phyloP scores from a whole-genome alignment of 805 yeast species.

The Candida rishiriensis region DNA sequence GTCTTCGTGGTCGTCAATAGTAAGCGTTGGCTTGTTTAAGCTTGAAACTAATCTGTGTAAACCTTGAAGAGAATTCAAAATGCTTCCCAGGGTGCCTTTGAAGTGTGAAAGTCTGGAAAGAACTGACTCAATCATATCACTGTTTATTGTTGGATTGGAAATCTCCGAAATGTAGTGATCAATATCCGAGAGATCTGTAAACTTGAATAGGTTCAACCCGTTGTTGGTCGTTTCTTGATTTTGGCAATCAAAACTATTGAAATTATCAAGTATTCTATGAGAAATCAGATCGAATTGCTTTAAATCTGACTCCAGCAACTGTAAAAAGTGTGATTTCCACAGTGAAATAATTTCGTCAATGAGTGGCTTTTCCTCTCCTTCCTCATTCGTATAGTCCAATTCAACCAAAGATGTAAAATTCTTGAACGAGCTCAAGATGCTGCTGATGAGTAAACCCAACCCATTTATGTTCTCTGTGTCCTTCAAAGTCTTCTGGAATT shows the following conservation, averaged over 20 bases:
- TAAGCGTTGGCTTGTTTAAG: slow-evolving; percentile 27
- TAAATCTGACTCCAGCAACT: slow-evolving; percentile 11
- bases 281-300: slow-evolving; percentile 17
- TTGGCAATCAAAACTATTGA: slow-evolving; percentile 7
- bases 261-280: slow-evolving; percentile 13
- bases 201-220: slow-evolving; percentile 19
- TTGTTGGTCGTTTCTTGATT: slow-evolving; percentile 7
- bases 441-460: slow-evolving; percentile 15
- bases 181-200: slow-evolving; percentile 19
- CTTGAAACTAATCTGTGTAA: slow-evolving; percentile 15
- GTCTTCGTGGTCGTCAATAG: slow-evolving; percentile 34
- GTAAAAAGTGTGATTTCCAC: slow-evolving; percentile 19
- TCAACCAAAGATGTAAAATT: slow-evolving; percentile 27
- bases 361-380: slow-evolving; percentile 5
- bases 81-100: slow-evolving; percentile 10
- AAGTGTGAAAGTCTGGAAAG: slow-evolving; percentile 16
- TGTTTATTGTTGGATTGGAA: slow-evolving; percentile 11
- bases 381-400: slow-evolving; percentile 6
- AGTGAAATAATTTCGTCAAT: slow-evolving; percentile 11
- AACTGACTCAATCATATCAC: slow-evolving; percentile 11
- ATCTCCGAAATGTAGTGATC: slow-evolving; percentile 16
- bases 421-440: slow-evolving; percentile 25
- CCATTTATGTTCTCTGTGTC: slow-evolving; percentile 10
- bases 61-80: slow-evolving; percentile 17
- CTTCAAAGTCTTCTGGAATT: slow-evolving; percentile 7